Evolutionary conservation across 768 basidiomycete genomes (phyloP), one percentile per base, ranked within the genome.

Genomic region (Podaxis sp.): DNA sequence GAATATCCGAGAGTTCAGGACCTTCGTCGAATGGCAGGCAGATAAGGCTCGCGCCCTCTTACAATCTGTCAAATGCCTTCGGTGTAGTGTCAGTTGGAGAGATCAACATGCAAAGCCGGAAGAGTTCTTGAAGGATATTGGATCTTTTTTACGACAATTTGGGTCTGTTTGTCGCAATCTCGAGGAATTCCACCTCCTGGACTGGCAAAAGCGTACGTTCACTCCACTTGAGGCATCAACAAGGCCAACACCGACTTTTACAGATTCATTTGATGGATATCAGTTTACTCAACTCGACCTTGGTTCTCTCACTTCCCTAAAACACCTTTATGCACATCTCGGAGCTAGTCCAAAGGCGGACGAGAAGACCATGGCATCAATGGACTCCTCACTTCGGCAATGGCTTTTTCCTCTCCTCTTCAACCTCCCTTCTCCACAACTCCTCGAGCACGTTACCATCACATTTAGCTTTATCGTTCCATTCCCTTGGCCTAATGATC

Each of bases 71-170:
- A 54, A 60, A 14, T 54, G 27, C 13, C 51, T 59, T 44, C 59
- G 59, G 36, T 54, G 51, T 48, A 53, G 44, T 10, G 44, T 53
- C 42, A 52, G 51, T 9, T 60, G 51, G 59, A 21, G 59, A 36
- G 59, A 60, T 37, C n/a, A 28, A 10, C 36, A 40, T 5, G 51
- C 51, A 27, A 37, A 23, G 25, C 51, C 59, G n/a, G 52, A 36
- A 16, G 61, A 88, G 74, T 46, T 83, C 82, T 40, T 80, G 76
- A 53, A 86, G 73, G 67, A 88, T 76, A 48, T 82, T 77, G 50
- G 82, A 76, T 3, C 82, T 79, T 69, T 86, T 72, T 50, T 72
- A 69, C 5, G 73, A 21, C 28, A 35, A 7, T 21, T 60, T 37
- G 59, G 59, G 5, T 18, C 28, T 10, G n/a, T 54, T 38, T 35